Percentiles rank a stretch among this genome's conserved stretches.
These are phyloP conservation scores for Fraxinus ornus DNA, from an alignment of 305 asterid species.

Conservation along the genomic window DNA sequence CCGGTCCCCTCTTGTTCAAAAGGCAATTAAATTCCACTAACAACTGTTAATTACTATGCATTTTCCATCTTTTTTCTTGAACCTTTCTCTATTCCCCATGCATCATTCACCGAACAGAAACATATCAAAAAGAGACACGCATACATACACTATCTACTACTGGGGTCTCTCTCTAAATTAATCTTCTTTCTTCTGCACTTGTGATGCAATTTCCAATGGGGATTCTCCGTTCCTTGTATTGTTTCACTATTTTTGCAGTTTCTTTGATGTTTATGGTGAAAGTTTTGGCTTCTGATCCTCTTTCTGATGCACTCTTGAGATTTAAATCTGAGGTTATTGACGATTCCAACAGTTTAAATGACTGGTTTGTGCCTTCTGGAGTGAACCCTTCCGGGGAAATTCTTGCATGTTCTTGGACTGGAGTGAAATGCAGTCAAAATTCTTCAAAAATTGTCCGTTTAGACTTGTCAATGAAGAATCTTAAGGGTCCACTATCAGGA, in stretches of 20 bases:
- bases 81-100: conserved; percentile 77
- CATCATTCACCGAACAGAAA: conserved; percentile 32
- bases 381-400: conserved; percentile 31
- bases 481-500: conserved; percentile 65
- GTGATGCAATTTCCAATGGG: conserved; percentile 79
- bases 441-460: conserved; percentile 52
- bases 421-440: conserved; percentile 57
- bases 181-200: conserved; percentile 35
- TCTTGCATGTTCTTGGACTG: conserved; percentile 83
- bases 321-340: conserved; percentile 66
- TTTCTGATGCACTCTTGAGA: conserved; percentile 71
- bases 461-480: conserved; percentile 80
- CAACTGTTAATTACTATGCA: conserved; percentile 27
- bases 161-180: conserved; percentile 30
- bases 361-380: conserved; percentile 57
- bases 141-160: conserved; percentile 20
- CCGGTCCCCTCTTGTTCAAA: conserved; percentile 39
- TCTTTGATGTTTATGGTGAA: conserved; percentile 29
- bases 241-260: conserved; percentile 29
- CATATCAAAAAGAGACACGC: conserved; percentile 9
- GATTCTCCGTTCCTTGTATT: conserved; percentile 42
- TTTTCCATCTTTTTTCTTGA: conserved; percentile 32
- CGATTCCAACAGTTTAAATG: conserved; percentile 45
- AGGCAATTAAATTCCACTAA: conserved; percentile 37
- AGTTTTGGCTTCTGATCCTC: conserved; percentile 52